Conservation (phyloP, 441 rosid species). For the Populus hybrid region DNA sequence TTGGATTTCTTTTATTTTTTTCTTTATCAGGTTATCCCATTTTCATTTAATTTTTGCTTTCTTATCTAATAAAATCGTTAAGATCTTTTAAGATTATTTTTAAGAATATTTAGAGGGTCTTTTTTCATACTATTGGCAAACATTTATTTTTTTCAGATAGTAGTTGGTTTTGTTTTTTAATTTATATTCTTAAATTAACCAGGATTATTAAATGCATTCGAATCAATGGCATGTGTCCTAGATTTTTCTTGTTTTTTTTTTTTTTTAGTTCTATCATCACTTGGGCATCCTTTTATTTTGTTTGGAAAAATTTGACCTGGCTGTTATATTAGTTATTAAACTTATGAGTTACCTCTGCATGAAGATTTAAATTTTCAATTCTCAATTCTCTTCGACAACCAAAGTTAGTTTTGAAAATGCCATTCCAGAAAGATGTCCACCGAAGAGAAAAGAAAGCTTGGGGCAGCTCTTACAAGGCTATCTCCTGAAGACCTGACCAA, state of each 20-base stretch:
- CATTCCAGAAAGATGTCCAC: conserved; percentile 76
- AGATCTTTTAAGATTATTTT: no score
- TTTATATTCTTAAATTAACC: background rate
- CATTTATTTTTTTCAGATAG: background rate
- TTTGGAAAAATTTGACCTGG: background rate
- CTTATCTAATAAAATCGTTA: no score
- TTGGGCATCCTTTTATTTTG: background rate
- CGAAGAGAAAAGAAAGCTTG: conserved; percentile 86
- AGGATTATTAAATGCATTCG: background rate
- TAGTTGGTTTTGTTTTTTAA: no score
- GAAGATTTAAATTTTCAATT: background rate
- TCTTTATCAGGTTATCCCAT: background rate
- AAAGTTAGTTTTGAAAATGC: conserved; percentile 9
- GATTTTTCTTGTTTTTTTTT: background rate
- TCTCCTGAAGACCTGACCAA: conserved; percentile 78
- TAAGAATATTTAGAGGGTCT: background rate
- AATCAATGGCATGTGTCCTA: background rate
- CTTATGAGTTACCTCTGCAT: background rate
- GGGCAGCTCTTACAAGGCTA: conserved; percentile 62
- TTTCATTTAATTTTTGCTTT: background rate
- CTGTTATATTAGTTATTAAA: no score
- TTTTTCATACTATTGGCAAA: no score
- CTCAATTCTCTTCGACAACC: conserved; percentile 1
- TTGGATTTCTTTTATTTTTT: background rate
- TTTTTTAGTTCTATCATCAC: no score